Base-by-base conservation (phyloP, 176 grass and related monocot genomes). In the Neostapfia colusana region DNA sequence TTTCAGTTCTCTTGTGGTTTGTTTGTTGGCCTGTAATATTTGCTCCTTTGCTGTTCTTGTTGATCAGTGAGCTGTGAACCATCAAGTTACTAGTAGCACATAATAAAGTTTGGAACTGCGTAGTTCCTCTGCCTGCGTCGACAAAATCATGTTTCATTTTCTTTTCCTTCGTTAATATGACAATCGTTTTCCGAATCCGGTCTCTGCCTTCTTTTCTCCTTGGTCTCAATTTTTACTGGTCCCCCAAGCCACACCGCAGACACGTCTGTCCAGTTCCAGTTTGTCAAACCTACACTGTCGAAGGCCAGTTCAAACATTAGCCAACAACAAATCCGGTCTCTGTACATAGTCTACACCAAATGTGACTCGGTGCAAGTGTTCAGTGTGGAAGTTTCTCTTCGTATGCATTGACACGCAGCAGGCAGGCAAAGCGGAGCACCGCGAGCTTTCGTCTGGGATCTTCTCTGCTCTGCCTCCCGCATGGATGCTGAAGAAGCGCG, bases 41-140 rank as follows among this genome's bases (percentile, higher is more conserved):
- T 4, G 58, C 55, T 45, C 25, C 20, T 54, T 37, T 44, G 41
- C 20, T 68, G 54, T 4, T 2, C 45, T 40, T 59, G 23, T 31
- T 77, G 27, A 67, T 73, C 42, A 31, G 16, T 27, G 48, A 38
- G 35, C 11, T 71, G 26, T 72, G 60, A 66, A 25, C 12, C 40
- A 6, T 35, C 45, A 65, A 24, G 8, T 44, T 44, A 49, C 8
- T 15, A 31, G 17, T 80, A 14, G 10, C 24, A 31, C 39, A 9
- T 59, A 51, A 67, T 88, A 51, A 78, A 16, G 25, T 79, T 57
- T 82, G 85, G 21, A 49, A 23, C 42, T 60, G 57, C 59, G 21
- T 58, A 23, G 31, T 31, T 4, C n/a, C 12, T 27, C 59, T 34
- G 59, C 17, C 57, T 45, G 17, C 0, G 65, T 79, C 21, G 71